Evolutionary conservation across 2,329 filamentous ascomycete species (phyloP).

Genomic region (Colletotrichum sp.): DNA sequence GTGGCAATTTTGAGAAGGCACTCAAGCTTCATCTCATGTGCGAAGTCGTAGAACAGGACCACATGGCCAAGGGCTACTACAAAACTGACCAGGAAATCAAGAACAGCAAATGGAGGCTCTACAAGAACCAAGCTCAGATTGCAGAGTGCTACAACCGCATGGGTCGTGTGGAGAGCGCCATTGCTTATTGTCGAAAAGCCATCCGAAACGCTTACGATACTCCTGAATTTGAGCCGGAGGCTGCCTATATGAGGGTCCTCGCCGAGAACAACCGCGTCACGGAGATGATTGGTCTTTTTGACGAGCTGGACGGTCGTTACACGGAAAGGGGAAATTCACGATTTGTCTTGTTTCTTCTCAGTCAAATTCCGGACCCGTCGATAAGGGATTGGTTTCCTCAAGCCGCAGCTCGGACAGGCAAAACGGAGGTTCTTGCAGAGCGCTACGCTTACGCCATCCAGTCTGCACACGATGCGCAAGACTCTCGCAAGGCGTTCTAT

Average conservation of each 20-base stretch:
- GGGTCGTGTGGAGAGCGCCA: conserved; percentile 33
- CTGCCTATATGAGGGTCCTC: conserved; percentile 40
- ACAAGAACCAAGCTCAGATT: conserved; percentile 44
- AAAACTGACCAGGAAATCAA: conserved; percentile 26
- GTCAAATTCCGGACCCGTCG: conserved; percentile 35
- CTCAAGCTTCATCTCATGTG: conserved; percentile 41
- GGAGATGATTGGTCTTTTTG: conserved; percentile 39
- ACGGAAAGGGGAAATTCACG: conserved; percentile 28
- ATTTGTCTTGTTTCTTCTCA: conserved; percentile 40
- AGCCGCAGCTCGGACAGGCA: conserved; percentile 39
- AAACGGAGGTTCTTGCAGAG: conserved; percentile 33
- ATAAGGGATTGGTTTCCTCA: conserved; percentile 44
- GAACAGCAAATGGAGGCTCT: conserved; percentile 42
- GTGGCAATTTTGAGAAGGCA: conserved; percentile 39
- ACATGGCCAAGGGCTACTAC: conserved; percentile 29
- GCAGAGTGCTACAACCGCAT: conserved; percentile 40
- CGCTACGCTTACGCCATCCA: conserved; percentile 36
- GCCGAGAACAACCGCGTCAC: conserved; percentile 40
- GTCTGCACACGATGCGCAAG: conserved; percentile 36
- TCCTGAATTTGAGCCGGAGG: conserved; percentile 42
- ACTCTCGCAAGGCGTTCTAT: conserved; percentile 41
- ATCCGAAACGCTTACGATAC: conserved; percentile 31
- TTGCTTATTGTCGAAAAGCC: conserved; percentile 41
- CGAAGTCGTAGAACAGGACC: conserved; percentile 37
- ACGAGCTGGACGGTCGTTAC: conserved; percentile 33